Base-by-base conservation (phyloP, 495 filamentous ascomycete species). In the Neurospora sublineolata region DNA sequence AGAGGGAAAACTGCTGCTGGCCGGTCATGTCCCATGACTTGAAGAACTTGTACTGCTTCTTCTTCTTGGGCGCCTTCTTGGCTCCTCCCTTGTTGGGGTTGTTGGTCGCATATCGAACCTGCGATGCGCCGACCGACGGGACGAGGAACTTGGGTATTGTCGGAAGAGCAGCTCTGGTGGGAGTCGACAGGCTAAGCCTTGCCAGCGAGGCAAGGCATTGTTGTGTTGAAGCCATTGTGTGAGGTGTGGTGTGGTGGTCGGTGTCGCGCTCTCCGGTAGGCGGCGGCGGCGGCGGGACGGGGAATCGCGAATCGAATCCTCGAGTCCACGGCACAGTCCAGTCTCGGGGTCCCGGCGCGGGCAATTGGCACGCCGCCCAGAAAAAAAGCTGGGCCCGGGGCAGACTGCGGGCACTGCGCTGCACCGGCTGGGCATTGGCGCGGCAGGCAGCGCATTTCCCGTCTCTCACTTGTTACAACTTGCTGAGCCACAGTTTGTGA, bases 1-100 rank as follows among this genome's bases (percentile, higher is more conserved):
- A 92, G 12, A 99, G 86, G 6, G 92, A 86, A 78, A 88, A 95
- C 74, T 92, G 89, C 41, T 92, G 77, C 83, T 74, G 89, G 82
- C 74, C 86, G 75, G 84, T 33, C 79, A 84, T 79, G 87, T 97
- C 72, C 84, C 87, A 72, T 80, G 86, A 70, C 85, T 85, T 70
- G 72, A 78, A 83, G 0, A 83, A 81, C 80, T 91, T 93, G 81
- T 89, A 90, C 77, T 87, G 87, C 80, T 90, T 88, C 81, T 88
- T 86, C 67, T 79, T 78, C 75, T 83, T 84, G n/a, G 83, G 81
- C 9, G 79, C 80, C 68, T 82, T 80, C 76, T 87, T 85, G 74
- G 84, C 78, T 79, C 75, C 78, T 71, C 73, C 75, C 41, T 69
- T 67, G 10, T 27, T 39, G 36, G 70, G 72, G n/a, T 75, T 77